Percentiles rank a stretch among this genome's conserved stretches.
Conservation (phyloP, 441 rosid genomes). For the Hypseocharis bilobata region DNA sequence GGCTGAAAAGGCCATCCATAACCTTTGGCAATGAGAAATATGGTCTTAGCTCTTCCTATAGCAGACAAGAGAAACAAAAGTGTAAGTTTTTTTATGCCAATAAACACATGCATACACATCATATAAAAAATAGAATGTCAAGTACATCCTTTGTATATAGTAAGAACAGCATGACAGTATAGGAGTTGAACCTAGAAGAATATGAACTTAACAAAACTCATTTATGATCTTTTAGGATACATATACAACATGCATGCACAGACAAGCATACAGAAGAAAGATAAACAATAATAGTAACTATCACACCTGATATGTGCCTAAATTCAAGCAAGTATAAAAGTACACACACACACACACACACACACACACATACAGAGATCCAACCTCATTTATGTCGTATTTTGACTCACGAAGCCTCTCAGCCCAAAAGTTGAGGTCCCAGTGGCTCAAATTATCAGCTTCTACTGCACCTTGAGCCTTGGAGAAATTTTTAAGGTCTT, state of each 20-base stretch:
- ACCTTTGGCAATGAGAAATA: conserved; percentile 86
- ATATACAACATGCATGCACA: too few relatives aligned
- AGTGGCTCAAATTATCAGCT: conserved; percentile 58
- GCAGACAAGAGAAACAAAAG: conserved; percentile 15
- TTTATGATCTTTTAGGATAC: too few relatives aligned
- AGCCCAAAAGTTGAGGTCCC: conserved; percentile 86
- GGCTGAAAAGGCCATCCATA: conserved; percentile 80
- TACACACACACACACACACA: conserved; percentile 10
- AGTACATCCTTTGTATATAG: background rate
- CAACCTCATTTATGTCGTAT: conserved; percentile 80
- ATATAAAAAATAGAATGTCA: background rate
- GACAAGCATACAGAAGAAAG: background rate
- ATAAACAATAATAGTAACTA: background rate
- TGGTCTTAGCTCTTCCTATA: conserved; percentile 80
- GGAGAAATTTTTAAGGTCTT: conserved; percentile 61
- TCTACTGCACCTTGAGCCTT: conserved; percentile 62
- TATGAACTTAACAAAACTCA: too few relatives aligned
- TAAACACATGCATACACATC: background rate
- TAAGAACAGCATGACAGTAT: background rate
- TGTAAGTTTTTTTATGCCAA: conserved; percentile 9
- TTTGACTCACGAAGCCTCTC: conserved; percentile 93
- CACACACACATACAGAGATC: conserved; percentile 11
- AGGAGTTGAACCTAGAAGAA: too few relatives aligned
- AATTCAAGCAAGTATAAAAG: background rate
- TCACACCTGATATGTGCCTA: background rate